These are phyloP conservation scores for Oryza officinalis DNA, from an alignment of 176 grass and related monocot species.

Conservation along the genomic window DNA sequence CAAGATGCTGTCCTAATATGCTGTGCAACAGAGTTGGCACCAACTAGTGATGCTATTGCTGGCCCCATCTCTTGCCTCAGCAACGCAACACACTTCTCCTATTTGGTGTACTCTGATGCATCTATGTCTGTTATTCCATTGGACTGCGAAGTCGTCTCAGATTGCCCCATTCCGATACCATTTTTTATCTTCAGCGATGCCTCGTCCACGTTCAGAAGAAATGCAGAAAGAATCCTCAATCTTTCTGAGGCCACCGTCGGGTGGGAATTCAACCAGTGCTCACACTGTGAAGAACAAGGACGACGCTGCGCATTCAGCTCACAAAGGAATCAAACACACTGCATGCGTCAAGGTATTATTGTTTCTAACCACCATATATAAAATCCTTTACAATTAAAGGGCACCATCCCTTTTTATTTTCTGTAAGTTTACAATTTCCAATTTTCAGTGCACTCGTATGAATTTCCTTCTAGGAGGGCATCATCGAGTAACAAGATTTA, in stretches of 20 bases:
- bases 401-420: too few relatives aligned
- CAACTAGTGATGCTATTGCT: not conserved
- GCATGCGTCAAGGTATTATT: slow-evolving; percentile 12
- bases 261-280: too few relatives aligned
- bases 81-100: not conserved
- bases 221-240: not conserved
- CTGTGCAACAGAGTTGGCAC: slow-evolving; percentile 17
- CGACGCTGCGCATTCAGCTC: slow-evolving; percentile 36
- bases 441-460: not conserved
- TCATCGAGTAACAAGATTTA: too few relatives aligned
- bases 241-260: too few relatives aligned
- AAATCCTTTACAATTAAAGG: too few relatives aligned
- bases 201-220: not conserved
- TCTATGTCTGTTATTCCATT: not conserved
- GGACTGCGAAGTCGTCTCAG: not conserved
- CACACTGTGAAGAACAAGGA: slow-evolving; percentile 12
- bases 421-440: too few relatives aligned
- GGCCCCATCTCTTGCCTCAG: slow-evolving; percentile 8
- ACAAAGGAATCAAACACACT: slow-evolving; percentile 35
- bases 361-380: too few relatives aligned
- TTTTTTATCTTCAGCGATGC: fast-evolving
- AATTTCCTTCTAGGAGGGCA: too few relatives aligned
- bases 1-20: too few relatives aligned
- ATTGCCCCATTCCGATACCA: not conserved
- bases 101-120: not conserved